Base-by-base conservation (phyloP, 2,329 filamentous ascomycete genomes). In the Aspergillus transmontanensis region DNA sequence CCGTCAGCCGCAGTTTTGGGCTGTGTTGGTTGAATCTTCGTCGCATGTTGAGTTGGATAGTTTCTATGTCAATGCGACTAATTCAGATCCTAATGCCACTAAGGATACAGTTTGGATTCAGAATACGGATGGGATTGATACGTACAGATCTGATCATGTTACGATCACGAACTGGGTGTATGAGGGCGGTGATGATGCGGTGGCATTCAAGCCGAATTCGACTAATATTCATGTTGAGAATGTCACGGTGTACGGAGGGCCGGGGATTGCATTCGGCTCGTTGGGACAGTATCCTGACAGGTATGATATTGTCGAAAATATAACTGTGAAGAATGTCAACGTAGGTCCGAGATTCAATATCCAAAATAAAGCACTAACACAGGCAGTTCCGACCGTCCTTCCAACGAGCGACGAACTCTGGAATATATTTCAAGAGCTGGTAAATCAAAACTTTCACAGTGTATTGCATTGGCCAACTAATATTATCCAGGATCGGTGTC, bases 41-140 rank as follows among this genome's bases (percentile, higher is more conserved):
- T 75, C 82, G 64, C 84, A 85, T 62, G 76, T 85, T 59, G 83
- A 82, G 12, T 82, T 85, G 77, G 83, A 81, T 11, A 85, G 85
- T 63, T 73, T 84, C n/a, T 81, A 83, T 58, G 83, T 85, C 78
- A 82, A 82, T 65, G 78, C 82, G 1, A 81, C 78, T 2, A 83
- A 79, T 39, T 77, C 76, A 59, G 80, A 78, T 32, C 56, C 7
- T 26, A 19, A 53, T 30, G 60, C 58, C 3, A 28, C 11, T 6
- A 16, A 45, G 3, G 58, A 60, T 21, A 34, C 30, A 10, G 75
- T 79, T 60, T 82, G 79, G 77, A 82, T 82, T 1, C 78, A 83
- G 16, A 85, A 85, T 63, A 85, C 83, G 1, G 83, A 85, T 66
- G 83, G 83, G 4, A 78, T 79, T 56, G 81, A 85, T 63, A 82